Evolutionary conservation across 2,329 filamentous ascomycete genomes (phyloP).

Genomic region (Chaetomium sp.): DNA sequence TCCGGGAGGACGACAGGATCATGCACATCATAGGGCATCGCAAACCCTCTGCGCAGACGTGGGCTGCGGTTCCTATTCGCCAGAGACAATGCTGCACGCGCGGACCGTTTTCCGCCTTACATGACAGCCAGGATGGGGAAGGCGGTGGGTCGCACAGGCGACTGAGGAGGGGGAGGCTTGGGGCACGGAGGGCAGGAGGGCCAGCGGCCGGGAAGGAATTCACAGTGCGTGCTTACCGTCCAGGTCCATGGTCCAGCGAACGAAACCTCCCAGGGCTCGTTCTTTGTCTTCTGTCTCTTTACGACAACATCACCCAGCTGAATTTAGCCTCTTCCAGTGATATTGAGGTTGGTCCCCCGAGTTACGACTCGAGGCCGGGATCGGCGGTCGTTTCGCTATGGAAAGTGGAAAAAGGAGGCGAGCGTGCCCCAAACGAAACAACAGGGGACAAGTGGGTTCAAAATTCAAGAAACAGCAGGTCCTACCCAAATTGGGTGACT

Average conservation of each 20-base stretch:
- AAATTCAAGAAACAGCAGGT: too few species aligned
- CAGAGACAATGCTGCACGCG: conserved; percentile 27
- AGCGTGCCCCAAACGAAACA: too few species aligned
- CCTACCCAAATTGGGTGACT: neutral
- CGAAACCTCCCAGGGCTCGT: neutral
- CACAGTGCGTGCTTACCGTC: conserved; percentile 3
- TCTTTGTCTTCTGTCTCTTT: neutral
- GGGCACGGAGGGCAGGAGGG: neutral
- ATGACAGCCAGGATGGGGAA: conserved; percentile 24
- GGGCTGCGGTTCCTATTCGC: conserved; percentile 24
- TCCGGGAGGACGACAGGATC: conserved; percentile 18
- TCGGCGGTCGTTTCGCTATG: neutral
- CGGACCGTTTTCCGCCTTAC: conserved; percentile 35
- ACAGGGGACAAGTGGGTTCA: too few species aligned
- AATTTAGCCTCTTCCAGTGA: conserved; percentile 9
- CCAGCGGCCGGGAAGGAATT: neutral
- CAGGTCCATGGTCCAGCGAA: neutral
- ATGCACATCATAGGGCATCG: conserved; percentile 26
- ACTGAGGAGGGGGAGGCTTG: conserved; percentile 7
- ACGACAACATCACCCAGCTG: neutral
- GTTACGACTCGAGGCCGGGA: neutral
- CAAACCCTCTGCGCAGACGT: conserved; percentile 15
- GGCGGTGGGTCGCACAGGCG: conserved; percentile 18
- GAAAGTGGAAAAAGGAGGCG: too few species aligned
- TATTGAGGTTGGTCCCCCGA: neutral